Percentiles rank a stretch among this genome's conserved stretches.
phyloP scores from a whole-genome alignment of 495 filamentous ascomycete species.

The Aspergillus ostianus region DNA sequence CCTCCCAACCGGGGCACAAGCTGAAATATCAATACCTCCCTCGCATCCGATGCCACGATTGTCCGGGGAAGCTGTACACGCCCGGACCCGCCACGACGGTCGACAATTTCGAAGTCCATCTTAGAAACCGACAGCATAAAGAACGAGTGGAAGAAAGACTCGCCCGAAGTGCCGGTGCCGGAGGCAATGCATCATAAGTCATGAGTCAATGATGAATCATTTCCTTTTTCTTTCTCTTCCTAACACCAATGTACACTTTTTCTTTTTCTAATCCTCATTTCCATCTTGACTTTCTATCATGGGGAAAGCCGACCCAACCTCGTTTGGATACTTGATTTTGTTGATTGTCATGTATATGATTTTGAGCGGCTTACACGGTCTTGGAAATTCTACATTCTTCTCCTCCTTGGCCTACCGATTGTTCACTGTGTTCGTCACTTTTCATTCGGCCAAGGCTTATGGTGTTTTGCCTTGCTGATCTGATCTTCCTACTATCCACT shows the following conservation, averaged over 20 bases:
- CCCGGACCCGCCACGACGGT: conserved; percentile 79
- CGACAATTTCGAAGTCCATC: conserved; percentile 86
- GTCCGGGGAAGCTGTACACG: conserved; percentile 90
- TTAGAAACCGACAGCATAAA: conserved; percentile 77
- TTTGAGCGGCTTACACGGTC: conserved; percentile 13
- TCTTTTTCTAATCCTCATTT: conserved; percentile 4
- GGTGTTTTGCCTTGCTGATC: not conserved
- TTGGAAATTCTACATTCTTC: not conserved
- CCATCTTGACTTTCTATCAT: conserved; percentile 6
- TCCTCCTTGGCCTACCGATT: not conserved
- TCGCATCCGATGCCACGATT: conserved; percentile 85
- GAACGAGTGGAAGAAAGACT: conserved; percentile 65
- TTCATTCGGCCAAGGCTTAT: conserved; percentile 8
- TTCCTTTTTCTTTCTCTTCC: conserved; percentile 4
- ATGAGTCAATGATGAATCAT: conserved; percentile 16
- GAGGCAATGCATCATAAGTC: conserved; percentile 15
- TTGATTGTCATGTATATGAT: conserved; percentile 20
- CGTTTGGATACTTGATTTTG: not conserved
- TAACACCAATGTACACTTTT: conserved; percentile 15
- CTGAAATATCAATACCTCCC: conserved; percentile 76
- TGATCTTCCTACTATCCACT: not conserved
- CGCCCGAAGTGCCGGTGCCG: conserved; percentile 15
- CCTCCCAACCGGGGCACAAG: conserved; percentile 44
- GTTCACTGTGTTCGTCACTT: conserved; percentile 17
- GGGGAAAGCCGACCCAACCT: not conserved